Evolutionary conservation across 257 asterid genomes (phyloP), one percentile per base, ranked within the genome.

Genomic region (Scutellaria baicalensis): DNA sequence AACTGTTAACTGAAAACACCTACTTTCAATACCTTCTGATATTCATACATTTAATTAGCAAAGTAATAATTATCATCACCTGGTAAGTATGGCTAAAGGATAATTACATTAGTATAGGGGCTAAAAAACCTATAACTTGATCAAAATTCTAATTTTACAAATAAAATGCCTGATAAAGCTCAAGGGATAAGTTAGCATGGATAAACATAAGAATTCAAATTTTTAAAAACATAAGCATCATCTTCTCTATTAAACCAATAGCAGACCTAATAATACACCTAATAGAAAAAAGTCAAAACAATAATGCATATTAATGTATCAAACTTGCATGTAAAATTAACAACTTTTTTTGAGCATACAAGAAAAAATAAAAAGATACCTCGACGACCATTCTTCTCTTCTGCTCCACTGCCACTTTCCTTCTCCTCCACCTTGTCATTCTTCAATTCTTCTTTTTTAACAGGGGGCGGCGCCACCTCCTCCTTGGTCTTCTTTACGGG

Each of bases 381-480:
- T 75, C 85, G 80, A 65, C 72, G 76, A 12, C 90, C 79, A 6
- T 79, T 77, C 2, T 79, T 55, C 12, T 70, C 83, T 59, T 84
- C 82, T 75, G 9, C 78, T 59, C 59, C 59, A 40, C 64, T 71
- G 35, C 51, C 66, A 52, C 67, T 50, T 38, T 36, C 77, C 11
- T 42, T 66, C 66, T 64, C 64, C 64, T 66, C 43, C 9, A 18
- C 76, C 50, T 66, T 69, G 40, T 64, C 35, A 49, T 31, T 66
- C 43, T 40, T 43, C 31, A 48, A 20, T 33, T 71, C 45, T 23
- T 61, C 70, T 66, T 64, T 66, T 18, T 23, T 45, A 13, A 47
- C 70, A 9, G 69, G 17, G 27, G 54, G 66, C 33, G 83, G 67
- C 54, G 56, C 59, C 16, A 35, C 79, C 67, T 56, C 85, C 48